These are phyloP conservation scores for Seiridium unicorne DNA, from an alignment of 2,329 filamentous ascomycete species.

Conservation along the genomic window DNA sequence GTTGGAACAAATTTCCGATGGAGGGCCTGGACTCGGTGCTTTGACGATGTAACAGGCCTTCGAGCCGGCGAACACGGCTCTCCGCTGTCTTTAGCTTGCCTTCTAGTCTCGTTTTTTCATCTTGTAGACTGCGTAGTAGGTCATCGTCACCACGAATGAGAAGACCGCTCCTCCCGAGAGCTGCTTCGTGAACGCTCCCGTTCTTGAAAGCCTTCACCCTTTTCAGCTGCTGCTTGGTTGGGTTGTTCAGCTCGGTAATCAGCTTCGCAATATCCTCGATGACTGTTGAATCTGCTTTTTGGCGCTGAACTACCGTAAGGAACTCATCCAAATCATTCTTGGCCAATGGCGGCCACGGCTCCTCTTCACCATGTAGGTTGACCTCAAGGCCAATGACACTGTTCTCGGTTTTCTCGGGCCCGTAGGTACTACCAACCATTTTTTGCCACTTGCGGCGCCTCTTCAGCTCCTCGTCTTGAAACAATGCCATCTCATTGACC, in stretches of 20 bases:
- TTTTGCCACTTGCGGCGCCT: conserved; percentile 89
- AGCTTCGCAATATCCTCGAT: conserved; percentile 73
- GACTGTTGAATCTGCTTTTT: conserved; percentile 64
- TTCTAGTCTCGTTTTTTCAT: conserved; percentile 75
- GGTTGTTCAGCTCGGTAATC: conserved; percentile 74
- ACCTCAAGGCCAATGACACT: conserved; percentile 79
- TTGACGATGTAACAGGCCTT: conserved; percentile 89
- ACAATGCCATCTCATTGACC: conserved; percentile 88
- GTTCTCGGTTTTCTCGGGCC: conserved; percentile 63
- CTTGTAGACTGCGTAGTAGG: conserved; percentile 70
- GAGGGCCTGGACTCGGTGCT: conserved; percentile 55
- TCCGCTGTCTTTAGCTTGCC: conserved; percentile 78
- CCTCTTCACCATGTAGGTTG: conserved; percentile 76
- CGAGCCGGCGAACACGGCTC: conserved; percentile 84
- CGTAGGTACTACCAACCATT: conserved; percentile 73
- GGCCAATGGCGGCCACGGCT: conserved; percentile 74
- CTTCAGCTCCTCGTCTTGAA: conserved; percentile 90
- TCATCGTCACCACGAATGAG: conserved; percentile 87
- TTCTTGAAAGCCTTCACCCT: conserved; percentile 93
- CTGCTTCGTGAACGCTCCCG: conserved; percentile 90
- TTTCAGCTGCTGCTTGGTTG: conserved; percentile 83
- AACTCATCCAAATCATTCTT: conserved; percentile 78
- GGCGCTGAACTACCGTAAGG: conserved; percentile 61
- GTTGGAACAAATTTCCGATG: conserved; percentile 55
- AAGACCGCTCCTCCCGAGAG: conserved; percentile 81